Evolutionary conservation across 352 stramenopile species (phyloP).

Genomic region (Globisporangium emineosum): DNA sequence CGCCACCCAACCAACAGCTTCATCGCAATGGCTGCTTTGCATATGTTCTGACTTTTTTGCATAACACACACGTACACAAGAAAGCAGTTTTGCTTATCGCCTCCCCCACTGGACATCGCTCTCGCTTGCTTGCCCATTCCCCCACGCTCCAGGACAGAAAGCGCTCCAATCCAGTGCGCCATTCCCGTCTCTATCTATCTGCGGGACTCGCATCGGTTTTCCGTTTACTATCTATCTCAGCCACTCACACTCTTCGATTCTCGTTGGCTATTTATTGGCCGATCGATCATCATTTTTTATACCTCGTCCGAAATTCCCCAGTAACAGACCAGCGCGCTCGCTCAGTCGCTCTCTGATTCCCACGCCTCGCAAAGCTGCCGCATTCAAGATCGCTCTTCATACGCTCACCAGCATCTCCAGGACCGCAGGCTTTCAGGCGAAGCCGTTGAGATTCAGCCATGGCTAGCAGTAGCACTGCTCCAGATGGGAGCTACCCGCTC

Average conservation of each 20-base stretch:
- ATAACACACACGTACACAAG: constrained; percentile 2
- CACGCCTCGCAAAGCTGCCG: background rate
- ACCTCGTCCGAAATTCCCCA: background rate
- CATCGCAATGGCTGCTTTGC: background rate
- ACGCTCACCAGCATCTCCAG: background rate
- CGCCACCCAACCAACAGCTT: background rate
- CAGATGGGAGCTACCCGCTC: constrained; percentile 5
- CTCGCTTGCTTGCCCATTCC: background rate
- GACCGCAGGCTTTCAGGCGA: background rate
- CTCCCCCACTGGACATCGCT: background rate
- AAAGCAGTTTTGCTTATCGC: constrained; percentile 10
- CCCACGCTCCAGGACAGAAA: background rate
- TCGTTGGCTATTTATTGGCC: background rate
- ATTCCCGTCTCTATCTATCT: background rate
- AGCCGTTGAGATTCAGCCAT: background rate
- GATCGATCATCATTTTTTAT: background rate
- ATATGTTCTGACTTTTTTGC: constrained; percentile 1
- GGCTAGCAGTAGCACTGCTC: background rate
- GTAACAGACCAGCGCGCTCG: background rate
- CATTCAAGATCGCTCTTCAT: background rate
- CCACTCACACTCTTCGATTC: background rate
- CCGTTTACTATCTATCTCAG: background rate
- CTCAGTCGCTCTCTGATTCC: background rate
- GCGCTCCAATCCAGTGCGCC: background rate
- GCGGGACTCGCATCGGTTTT: background rate